Base-by-base conservation (phyloP, 2,329 filamentous ascomycete species). In the Sporothrix sp. region DNA sequence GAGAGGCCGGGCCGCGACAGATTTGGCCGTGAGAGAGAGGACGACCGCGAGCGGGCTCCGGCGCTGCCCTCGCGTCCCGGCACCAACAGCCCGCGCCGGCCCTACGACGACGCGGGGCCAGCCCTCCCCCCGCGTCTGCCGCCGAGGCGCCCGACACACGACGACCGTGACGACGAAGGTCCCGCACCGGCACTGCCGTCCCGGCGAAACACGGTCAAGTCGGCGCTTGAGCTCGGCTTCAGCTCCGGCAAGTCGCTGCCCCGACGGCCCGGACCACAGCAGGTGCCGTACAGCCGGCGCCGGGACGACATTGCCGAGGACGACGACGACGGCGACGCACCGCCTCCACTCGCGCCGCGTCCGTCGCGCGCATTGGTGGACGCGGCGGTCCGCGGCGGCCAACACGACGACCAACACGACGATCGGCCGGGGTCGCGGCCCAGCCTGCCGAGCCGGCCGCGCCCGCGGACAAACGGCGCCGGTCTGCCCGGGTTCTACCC, bases 291-390 rank as follows among this genome's bases (percentile, higher is more conserved):
- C 20, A 42, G 37, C 44, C 36, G 35, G 7, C 27, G 42, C 14
- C 20, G 49, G 18, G 35, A 51, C 18, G 49, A 46, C 35, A 44
- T 44, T 20, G 23, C 25, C 3, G 37, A 47, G 4, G 48, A 43
- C 51, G 44, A 52, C 51, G 44, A 56, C 18, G 55, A 52, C 51
- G 44, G 55, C 18, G 55, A 71, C 18, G 65, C 61, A 3, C 74
- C 78, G 16, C 77, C 77, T 4, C 75, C 75, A 0, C 61, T 79
- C 11, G 66, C 68, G 20, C 77, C 75, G 21, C 71, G 76, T 5
- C 78, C 78, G 2, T 72, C 72, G 3, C 60, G 64, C 10, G 66
- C 71, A n/a, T 71, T 79, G 57, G 73, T 79, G 28, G 66, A 74
- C 48, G 70, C 72, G 2, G 66, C 65, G 5, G 40, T 58, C 4